Percentiles rank a stretch among this genome's conserved stretches.
These are phyloP conservation scores for Thinopyrum obtusiflorum DNA, from an alignment of 202 grass and related monocot genomes.

Conservation along the genomic window DNA sequence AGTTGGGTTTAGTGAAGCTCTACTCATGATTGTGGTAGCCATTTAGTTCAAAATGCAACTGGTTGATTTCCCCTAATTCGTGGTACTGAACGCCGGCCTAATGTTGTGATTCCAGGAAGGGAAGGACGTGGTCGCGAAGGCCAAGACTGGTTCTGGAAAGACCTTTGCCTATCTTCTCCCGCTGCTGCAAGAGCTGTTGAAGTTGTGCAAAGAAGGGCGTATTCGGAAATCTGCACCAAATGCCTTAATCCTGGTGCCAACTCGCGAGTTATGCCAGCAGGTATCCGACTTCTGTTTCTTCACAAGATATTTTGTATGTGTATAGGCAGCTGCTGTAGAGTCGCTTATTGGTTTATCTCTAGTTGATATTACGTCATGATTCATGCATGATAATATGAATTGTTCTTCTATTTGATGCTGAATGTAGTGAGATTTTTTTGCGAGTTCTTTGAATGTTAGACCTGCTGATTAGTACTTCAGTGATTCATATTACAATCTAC, in stretches of 20 bases:
- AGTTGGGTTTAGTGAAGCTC: conserved; percentile 8
- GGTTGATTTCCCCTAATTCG: too few relatives aligned
- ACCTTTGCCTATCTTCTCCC: conserved; percentile 88
- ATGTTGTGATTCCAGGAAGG: conserved; percentile 66
- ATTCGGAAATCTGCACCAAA: conserved; percentile 62
- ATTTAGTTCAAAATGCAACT: background rate
- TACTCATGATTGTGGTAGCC: background rate
- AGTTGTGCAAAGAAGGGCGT: conserved; percentile 60
- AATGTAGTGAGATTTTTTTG: background rate
- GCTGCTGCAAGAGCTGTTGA: conserved; percentile 76
- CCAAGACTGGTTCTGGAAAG: conserved; percentile 93
- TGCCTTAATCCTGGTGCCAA: conserved; percentile 80
- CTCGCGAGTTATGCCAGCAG: conserved; percentile 87
- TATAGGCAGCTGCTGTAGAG: background rate
- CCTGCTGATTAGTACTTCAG: background rate
- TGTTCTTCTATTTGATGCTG: conserved; percentile 13
- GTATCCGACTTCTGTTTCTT: conserved; percentile 24
- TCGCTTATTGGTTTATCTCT: conserved; percentile 8
- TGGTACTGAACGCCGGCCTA: too few relatives aligned
- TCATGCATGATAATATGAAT: background rate
- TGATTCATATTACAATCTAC: background rate
- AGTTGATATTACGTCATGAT: background rate
- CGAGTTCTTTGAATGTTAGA: background rate
- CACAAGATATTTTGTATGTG: background rate
- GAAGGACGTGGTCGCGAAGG: conserved; percentile 84